A percentile compares a stretch with the other conserved stretches of the same genome.
Evolutionary conservation across 2,329 filamentous ascomycete species (phyloP).

Genomic region (Grosmannia clavigera): DNA sequence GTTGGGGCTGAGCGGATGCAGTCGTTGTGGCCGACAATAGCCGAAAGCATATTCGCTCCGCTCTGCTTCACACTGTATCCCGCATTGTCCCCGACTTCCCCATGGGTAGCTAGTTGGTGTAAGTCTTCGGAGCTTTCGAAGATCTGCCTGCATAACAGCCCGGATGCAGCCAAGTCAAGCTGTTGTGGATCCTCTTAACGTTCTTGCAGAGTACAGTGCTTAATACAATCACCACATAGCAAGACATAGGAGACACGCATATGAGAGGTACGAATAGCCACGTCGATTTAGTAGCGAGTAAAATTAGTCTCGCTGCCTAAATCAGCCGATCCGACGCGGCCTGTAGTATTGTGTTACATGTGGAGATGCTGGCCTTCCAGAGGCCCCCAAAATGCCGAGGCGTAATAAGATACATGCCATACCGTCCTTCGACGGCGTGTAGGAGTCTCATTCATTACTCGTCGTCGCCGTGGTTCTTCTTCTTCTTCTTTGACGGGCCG

Average conservation of each 20-base stretch:
- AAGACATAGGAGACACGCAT: not conserved
- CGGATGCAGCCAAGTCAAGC: too few species aligned
- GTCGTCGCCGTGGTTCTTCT: slow-evolving; percentile 31
- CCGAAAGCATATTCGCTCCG: slow-evolving; percentile 7
- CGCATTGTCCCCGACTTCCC: too few species aligned
- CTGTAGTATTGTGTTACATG: not conserved
- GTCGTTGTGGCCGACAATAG: slow-evolving; percentile 6
- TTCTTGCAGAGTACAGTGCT: not conserved
- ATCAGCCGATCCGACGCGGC: not conserved
- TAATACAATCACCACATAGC: not conserved
- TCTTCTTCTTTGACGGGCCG: slow-evolving; percentile 42
- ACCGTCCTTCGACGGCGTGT: not conserved
- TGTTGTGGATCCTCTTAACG: not conserved
- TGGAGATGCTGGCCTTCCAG: slow-evolving; percentile 3
- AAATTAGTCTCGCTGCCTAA: slow-evolving; percentile 7
- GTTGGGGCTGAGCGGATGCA: too few species aligned
- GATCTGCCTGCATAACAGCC: too few species aligned
- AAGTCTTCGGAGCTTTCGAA: too few species aligned
- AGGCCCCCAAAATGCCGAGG: not conserved
- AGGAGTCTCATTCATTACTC: slow-evolving; percentile 20
- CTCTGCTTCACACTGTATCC: not conserved
- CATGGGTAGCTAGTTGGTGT: too few species aligned
- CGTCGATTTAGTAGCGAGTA: not conserved
- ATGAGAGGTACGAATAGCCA: too few species aligned
- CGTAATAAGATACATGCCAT: not conserved